These are phyloP conservation scores for Lachnellula occidentalis DNA, from an alignment of 2,329 filamentous ascomycete species.

Conservation along the genomic window DNA sequence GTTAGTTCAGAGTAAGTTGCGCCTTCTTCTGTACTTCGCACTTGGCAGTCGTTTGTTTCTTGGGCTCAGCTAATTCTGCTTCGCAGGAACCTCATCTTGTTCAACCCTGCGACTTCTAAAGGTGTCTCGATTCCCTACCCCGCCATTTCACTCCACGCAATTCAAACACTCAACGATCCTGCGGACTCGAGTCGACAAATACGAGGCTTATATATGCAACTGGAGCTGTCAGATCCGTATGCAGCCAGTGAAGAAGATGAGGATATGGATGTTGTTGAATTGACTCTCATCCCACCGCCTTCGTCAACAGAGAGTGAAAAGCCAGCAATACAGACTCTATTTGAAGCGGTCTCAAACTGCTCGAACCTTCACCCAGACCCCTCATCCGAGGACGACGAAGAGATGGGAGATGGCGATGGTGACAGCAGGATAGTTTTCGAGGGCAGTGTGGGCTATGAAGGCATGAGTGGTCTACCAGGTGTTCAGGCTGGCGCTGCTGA, in stretches of 20 bases:
- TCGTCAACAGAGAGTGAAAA: constrained; percentile 20
- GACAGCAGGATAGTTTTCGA: constrained; percentile 54
- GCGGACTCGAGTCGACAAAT: constrained; percentile 36
- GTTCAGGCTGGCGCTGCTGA: constrained; percentile 44
- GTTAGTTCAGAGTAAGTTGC: constrained; percentile 51
- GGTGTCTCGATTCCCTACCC: constrained; percentile 70
- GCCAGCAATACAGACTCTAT: constrained; percentile 35
- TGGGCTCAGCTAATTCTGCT: constrained; percentile 7
- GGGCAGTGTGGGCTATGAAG: constrained; percentile 42
- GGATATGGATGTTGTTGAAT: constrained; percentile 60
- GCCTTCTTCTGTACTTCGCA: not conserved
- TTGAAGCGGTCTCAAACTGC: constrained; percentile 66
- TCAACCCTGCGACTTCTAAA: constrained; percentile 49
- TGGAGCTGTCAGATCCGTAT: constrained; percentile 55
- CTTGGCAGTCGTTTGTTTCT: not conserved
- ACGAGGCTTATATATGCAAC: constrained; percentile 58
- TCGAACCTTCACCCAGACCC: constrained; percentile 73
- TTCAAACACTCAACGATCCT: constrained; percentile 49
- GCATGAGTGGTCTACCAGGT: constrained; percentile 51
- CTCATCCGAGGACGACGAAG: constrained; percentile 44
- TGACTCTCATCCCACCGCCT: constrained; percentile 55
- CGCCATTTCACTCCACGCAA: constrained; percentile 68
- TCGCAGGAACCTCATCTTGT: constrained; percentile 54
- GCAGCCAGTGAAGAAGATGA: constrained; percentile 47
- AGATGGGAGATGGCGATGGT: constrained; percentile 47